Evolutionary conservation across 2,329 filamentous ascomycete species (phyloP), one percentile per base, ranked within the genome.

Genomic region (Aureobasidium uvarum): DNA sequence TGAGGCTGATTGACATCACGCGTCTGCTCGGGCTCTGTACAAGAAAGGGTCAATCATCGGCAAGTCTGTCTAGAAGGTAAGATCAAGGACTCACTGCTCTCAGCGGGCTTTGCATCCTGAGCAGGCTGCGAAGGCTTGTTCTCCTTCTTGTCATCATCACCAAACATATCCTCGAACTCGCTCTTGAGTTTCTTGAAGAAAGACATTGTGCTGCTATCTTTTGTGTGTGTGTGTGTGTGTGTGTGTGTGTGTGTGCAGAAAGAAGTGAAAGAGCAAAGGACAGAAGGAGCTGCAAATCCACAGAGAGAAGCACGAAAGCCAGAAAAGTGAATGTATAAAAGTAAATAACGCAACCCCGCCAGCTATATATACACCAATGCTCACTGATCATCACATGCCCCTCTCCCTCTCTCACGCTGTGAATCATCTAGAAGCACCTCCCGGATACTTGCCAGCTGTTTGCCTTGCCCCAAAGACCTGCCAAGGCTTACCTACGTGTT

Each of bases 101-200:
- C 51, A 51, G 62, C 52, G 50, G 62, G 68, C 48, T 65, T 68
- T 66, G 62, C 70, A 65, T 71, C 66, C 67, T 69, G 64, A 63
- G 31, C 28, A 33, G 58, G 45, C 45, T 62, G 58, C n/a, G 55
- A 14, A 59, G 55, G 55, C 25, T 72, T 66, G 69, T 69, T 73
- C 43, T 75, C 70, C 52, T 74, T 69, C n/a, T 72, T 60, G 43
- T 70, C 66, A 52, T 66, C 66, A 64, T 73, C 71, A 18, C 68
- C 68, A 56, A 74, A 70, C 45, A 79, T 76, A 62, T 78, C 75
- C 65, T 79, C 72, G 67, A 80, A 73, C 68, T 80, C 77, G 69
- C 78, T 78, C 71, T 78, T 79, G 68, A 80, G 76, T 67, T 81
- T 80, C 71, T 79, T 79, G 69, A 80, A 75, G 67, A 81, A 80